Evolutionary conservation across 2,329 filamentous ascomycete genomes (phyloP), one percentile per base, ranked within the genome.

Genomic region (Ophiosphaerella narmari): DNA sequence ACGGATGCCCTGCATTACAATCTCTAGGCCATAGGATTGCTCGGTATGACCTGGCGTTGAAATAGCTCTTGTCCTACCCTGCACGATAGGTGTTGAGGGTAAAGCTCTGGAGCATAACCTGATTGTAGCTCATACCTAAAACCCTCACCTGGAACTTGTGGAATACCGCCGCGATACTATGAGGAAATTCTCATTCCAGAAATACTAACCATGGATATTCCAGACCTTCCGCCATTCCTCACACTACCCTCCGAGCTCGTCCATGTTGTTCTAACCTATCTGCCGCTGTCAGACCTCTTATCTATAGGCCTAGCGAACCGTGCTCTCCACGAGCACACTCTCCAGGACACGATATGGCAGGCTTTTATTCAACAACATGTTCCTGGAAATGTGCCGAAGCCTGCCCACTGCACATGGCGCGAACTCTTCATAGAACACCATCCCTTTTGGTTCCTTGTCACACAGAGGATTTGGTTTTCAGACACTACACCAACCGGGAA

Each of bases 401-500:
- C 46, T 55, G 80, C 78, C 6, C 86, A 87, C 6, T 86, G 75
- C 2, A 86, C 80, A 21, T 96, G 86, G 73, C 84, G 83, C 49
- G 81, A 88, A 23, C 82, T 96, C 2, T 96, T 89, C 69, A 76
- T 81, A 36, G 80, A 86, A 16, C 89, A 94, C 68, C 82, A 94
- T 56, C 87, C 88, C 0, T 85, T 87, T 62, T 97, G 92, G 92
- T 96, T 96, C 65, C 78, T 97, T 1, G 80, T 89, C 0, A 85
- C 83, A 43, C 80, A 89, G 67, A 92, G 89, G 72, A 78, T 97
- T 56, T 97, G 92, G 92, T 93, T 96, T 66, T 83, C 85, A 51
- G 90, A 96, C 71, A 81, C 79, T 2, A 82, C 86, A 26, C 80
- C 90, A 40, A 86, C 82, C 1, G 92, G 92, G 0, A 88, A 88